These are phyloP conservation scores for Bacterosira constricta DNA, from an alignment of 108 stramenopile species.

Conservation along the genomic window DNA sequence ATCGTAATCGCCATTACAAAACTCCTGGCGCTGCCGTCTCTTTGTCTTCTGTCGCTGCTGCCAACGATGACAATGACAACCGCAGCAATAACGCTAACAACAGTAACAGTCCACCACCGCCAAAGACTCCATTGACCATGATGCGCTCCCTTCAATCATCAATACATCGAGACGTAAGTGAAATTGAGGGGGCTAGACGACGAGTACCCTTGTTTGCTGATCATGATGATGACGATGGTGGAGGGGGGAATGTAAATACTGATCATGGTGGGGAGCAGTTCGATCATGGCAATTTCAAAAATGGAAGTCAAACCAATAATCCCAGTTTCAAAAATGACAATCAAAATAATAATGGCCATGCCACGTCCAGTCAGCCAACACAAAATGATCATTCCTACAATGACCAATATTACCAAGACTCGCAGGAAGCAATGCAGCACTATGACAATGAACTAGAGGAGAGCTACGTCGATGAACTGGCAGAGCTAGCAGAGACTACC, in stretches of 20 bases:
- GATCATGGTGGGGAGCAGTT: too few species aligned
- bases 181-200: constrained; percentile 27
- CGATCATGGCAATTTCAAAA: too few species aligned
- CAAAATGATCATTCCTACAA: too few species aligned
- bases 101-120: not conserved
- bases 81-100: not conserved
- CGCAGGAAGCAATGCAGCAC: too few species aligned
- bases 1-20: not conserved
- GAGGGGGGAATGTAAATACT: too few species aligned
- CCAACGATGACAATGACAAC: not conserved
- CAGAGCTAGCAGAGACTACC: not conserved
- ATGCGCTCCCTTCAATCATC: constrained; percentile 31
- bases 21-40: too few species aligned
- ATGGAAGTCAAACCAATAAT: not conserved
- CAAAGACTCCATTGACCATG: constrained; percentile 42
- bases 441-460: not conserved
- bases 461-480: constrained; percentile 13
- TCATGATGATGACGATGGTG: not conserved
- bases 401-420: too few species aligned
- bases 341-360: too few species aligned
- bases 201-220: not conserved
- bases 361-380: too few species aligned
- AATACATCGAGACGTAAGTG: constrained; percentile 31
- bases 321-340: too few species aligned
- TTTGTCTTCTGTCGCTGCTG: not conserved